Conservation (phyloP, 2,329 filamentous ascomycete species). For the Monilinia polystroma region DNA sequence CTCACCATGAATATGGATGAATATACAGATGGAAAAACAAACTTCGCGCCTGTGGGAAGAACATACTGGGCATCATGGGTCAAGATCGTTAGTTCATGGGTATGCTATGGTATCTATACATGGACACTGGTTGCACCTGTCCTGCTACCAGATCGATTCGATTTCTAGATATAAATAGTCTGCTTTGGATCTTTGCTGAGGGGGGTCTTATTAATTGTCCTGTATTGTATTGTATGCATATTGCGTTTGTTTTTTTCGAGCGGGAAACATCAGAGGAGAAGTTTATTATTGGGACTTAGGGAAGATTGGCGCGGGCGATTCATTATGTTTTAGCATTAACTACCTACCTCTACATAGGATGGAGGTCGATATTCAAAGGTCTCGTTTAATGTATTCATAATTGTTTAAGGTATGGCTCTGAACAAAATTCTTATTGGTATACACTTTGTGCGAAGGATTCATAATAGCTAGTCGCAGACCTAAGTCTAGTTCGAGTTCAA, state of each 20-base stretch:
- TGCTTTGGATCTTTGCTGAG: not conserved
- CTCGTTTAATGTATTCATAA: not conserved
- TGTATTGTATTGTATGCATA: constrained; percentile 20
- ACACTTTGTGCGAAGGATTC: not conserved
- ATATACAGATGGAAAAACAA: constrained; percentile 62
- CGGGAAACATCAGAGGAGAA: not conserved
- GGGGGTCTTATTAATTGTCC: not conserved
- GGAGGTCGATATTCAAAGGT: constrained; percentile 1
- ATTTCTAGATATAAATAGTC: constrained; percentile 15
- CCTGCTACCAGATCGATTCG: constrained; percentile 82
- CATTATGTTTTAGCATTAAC: constrained; percentile 2
- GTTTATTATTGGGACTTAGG: not conserved
- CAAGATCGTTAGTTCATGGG: constrained; percentile 97
- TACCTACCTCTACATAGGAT: not conserved
- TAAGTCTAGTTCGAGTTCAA: not conserved
- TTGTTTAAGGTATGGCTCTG: not conserved
- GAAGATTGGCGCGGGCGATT: not conserved
- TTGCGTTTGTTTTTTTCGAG: constrained; percentile 18
- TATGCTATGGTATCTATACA: constrained; percentile 89
- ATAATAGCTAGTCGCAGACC: not conserved
- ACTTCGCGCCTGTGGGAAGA: constrained; percentile 89
- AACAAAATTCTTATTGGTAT: not conserved
- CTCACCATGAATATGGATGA: constrained; percentile 76
- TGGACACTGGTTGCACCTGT: constrained; percentile 92
- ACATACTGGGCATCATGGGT: constrained; percentile 99